Conservation (phyloP, 1,284 basidiomycete species). For the Puccinia polysora region DNA sequence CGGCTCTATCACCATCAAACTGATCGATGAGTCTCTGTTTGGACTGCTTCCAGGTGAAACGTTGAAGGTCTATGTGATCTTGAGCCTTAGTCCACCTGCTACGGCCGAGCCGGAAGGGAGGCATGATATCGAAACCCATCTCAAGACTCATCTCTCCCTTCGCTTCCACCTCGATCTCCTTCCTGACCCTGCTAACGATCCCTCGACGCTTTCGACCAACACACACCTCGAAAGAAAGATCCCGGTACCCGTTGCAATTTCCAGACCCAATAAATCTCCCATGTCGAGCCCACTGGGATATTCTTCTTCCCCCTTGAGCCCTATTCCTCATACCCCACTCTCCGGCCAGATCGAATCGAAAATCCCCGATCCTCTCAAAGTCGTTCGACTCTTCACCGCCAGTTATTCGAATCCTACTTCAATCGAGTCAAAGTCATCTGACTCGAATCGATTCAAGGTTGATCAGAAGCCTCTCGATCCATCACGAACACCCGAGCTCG, state of each 20-base stretch:
- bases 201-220: background rate
- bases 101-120: background rate
- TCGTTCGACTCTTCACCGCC: background rate
- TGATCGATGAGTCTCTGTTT: background rate
- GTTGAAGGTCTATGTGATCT: slow-evolving; percentile 9
- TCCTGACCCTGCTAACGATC: background rate
- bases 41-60: background rate
- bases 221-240: background rate
- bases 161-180: background rate
- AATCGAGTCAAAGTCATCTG: background rate
- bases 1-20: background rate
- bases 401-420: background rate
- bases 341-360: background rate
- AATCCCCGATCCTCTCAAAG: background rate
- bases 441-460: background rate
- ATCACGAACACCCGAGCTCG: background rate
- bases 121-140: slow-evolving; percentile 1
- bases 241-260: background rate
- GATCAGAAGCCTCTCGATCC: too few relatives aligned
- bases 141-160: background rate
- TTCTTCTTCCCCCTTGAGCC: background rate
- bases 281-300: background rate
- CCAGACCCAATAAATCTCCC: background rate
- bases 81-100: slow-evolving; percentile 6
- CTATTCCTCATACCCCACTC: slow-evolving; percentile 8